These are phyloP conservation scores for Zygotorulaspora sp. DNA, from an alignment of 805 yeast genomes.

Conservation along the genomic window DNA sequence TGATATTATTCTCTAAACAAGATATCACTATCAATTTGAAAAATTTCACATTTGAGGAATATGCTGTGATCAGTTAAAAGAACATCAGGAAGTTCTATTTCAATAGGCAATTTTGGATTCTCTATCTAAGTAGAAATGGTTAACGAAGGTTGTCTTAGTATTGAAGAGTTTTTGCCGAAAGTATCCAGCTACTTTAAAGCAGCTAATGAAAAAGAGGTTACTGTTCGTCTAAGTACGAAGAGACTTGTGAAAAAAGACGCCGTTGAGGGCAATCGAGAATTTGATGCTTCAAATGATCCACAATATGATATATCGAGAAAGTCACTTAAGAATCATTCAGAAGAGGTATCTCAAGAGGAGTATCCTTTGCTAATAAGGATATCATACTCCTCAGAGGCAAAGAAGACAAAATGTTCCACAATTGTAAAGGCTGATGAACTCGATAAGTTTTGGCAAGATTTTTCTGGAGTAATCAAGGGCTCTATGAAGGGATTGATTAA, in stretches of 20 bases:
- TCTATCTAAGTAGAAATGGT: too few species aligned
- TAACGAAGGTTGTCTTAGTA: conserved; percentile 11
- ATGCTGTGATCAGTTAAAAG: too few species aligned
- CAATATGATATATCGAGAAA: conserved; percentile 30
- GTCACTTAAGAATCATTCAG: conserved; percentile 13
- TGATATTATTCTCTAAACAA: not conserved
- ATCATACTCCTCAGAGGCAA: conserved; percentile 24
- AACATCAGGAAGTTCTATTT: too few species aligned
- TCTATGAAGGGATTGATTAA: conserved; percentile 75
- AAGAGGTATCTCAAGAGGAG: conserved; percentile 27
- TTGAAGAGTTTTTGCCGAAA: conserved; percentile 23
- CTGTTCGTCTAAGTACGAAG: conserved; percentile 30
- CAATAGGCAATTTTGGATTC: too few species aligned
- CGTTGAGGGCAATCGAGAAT: conserved; percentile 40
- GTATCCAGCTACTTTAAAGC: conserved; percentile 24
- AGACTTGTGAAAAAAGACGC: conserved; percentile 29
- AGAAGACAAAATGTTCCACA: conserved; percentile 64
- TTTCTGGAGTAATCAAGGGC: conserved; percentile 60
- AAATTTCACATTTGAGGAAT: too few species aligned
- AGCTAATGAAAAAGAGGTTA: conserved; percentile 27
- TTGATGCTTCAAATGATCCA: conserved; percentile 46
- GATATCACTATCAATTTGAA: too few species aligned
- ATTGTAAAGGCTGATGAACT: conserved; percentile 58
- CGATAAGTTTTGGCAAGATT: conserved; percentile 73
- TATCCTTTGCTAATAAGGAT: conserved; percentile 69